Base-by-base conservation (phyloP, 805 yeast genomes). In the Yamadazyma scolyti region DNA sequence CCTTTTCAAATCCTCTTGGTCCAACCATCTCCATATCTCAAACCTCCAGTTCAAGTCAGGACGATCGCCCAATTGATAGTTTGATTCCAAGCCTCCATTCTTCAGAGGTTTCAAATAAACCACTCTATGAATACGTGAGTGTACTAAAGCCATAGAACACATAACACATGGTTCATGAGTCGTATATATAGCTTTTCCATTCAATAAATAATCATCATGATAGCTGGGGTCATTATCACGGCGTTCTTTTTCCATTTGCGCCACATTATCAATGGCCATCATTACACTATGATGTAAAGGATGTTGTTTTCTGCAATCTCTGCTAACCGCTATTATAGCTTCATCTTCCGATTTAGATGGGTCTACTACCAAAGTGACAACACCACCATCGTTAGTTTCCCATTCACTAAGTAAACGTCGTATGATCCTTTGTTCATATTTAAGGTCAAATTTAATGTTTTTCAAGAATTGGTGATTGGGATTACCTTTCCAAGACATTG, bases 71-170 rank as follows among this genome's bases (percentile, higher is more conserved):
- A 93, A 68, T 43, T 81, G 79, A 44, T 80, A 84, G 3, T 80
- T 73, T 17, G 75, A 71, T 8, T 82, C 89, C 36, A 90, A 71
- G 1, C 59, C 69, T 1, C 72, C 72, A 9, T 49, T 38, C 3
- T 25, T 18, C 6, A 73, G 69, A 2, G 72, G 60, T 9, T 44
- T 58, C 11, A 83, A 43, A 55, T 79, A 90, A 1, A 84, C 60
- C 20, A 90, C 59, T 31, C 87, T 65, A 10, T 77, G 71, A 0
- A 93, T 72, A 28, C 98, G 66, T 1, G 97, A 90, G 52, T 93
- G 98, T 8, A 89, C 79, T 23, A 93, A 64, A 0, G 97, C 97
- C 98, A 93, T 93, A 5, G 85, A 62, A 50, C 98, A 93, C 97
- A 90, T 93, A 0, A 86, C 75, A 48, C 98, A 93, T 0, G 98